Evolutionary conservation across 2,329 filamentous ascomycete species (phyloP).

Genomic region (Leptodontidium sp.): DNA sequence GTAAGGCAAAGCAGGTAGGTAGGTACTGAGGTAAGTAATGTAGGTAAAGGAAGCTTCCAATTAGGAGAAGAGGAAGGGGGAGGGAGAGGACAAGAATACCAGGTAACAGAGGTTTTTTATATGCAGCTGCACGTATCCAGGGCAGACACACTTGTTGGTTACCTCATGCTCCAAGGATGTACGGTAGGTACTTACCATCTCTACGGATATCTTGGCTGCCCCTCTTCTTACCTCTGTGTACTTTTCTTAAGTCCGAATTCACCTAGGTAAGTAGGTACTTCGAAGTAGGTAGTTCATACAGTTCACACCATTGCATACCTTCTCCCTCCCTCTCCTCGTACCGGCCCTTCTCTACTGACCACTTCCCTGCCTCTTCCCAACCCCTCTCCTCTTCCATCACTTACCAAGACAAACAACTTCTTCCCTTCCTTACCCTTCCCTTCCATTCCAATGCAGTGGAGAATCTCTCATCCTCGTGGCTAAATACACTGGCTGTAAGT

Average conservation of each 20-base stretch:
- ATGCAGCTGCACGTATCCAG: too few species aligned
- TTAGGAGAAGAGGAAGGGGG: conserved; percentile 22
- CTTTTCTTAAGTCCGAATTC: background rate
- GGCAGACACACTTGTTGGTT: background rate
- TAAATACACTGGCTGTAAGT: conserved; percentile 9
- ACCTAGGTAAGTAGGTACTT: background rate
- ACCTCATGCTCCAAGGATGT: conserved; percentile 8
- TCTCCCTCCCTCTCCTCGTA: background rate
- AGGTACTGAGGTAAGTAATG: background rate
- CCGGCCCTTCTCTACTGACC: conserved; percentile 5
- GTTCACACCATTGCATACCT: background rate
- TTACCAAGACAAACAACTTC: background rate
- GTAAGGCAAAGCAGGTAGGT: background rate
- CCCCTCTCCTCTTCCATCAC: background rate
- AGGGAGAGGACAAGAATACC: too few species aligned
- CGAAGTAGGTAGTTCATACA: background rate
- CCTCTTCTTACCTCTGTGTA: background rate
- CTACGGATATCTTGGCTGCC: conserved; percentile 1
- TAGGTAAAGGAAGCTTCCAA: conserved; percentile 17
- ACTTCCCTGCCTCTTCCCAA: background rate
- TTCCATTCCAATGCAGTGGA: too few species aligned
- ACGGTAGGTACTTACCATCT: background rate
- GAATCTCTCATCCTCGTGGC: background rate
- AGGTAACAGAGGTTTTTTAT: too few species aligned
- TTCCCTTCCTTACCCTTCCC: background rate